Percentiles rank a stretch among this genome's conserved stretches.
These are phyloP conservation scores for Saccharomyces hybrid DNA, from an alignment of 1,139 yeast genomes.

Conservation along the genomic window DNA sequence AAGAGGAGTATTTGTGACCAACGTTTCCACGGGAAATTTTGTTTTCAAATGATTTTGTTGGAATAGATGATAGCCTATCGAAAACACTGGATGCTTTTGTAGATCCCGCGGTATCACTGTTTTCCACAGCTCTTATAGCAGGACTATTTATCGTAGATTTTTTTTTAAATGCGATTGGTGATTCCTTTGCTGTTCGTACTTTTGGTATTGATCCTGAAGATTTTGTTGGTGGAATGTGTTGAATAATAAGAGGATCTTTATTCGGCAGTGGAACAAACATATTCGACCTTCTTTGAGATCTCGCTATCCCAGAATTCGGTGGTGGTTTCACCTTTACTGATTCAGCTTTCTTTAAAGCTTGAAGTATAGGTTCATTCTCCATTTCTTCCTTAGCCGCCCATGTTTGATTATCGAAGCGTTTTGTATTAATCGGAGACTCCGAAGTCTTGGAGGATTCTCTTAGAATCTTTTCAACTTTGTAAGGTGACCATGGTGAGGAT, in stretches of 20 bases:
- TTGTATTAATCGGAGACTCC: neutral
- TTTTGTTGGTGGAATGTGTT: conserved; percentile 7
- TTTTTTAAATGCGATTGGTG: neutral
- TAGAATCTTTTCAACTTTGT: conserved; percentile 18
- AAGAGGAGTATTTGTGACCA: conserved; percentile 10
- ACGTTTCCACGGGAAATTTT: conserved; percentile 12
- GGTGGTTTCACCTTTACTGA: neutral
- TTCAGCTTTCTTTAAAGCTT: neutral
- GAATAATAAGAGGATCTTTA: conserved; percentile 29
- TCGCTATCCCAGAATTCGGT: conserved; percentile 2
- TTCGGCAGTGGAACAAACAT: conserved; percentile 32
- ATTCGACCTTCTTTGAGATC: conserved; percentile 27
- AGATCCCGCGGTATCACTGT: neutral
- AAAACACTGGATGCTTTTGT: conserved; percentile 20
- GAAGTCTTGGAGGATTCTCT: conserved; percentile 5
- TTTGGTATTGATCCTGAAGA: conserved; percentile 6
- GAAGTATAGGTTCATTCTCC: neutral
- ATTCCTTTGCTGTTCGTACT: neutral
- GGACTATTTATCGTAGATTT: neutral
- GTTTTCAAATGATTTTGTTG: conserved; percentile 31
- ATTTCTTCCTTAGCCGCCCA: neutral
- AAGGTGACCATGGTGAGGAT: conserved; percentile 26
- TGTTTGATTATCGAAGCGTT: neutral
- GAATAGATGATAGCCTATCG: conserved; percentile 26
- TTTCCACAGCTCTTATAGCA: neutral